Base-by-base conservation (phyloP, 2,329 filamentous ascomycete species). In the Alternaria tenuissima region DNA sequence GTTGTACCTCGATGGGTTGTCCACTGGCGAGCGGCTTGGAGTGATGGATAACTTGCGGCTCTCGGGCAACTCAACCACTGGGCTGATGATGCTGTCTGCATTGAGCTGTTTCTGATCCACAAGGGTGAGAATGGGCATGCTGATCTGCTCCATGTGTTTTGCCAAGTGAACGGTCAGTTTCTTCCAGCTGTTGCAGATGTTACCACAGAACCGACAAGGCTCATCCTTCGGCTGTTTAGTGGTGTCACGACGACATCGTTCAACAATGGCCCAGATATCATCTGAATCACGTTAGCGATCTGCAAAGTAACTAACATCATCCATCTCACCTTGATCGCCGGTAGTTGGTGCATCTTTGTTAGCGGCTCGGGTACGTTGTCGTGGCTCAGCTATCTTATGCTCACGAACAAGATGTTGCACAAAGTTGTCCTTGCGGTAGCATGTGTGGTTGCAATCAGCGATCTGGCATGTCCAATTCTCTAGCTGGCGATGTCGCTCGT, bases 141-240 rank as follows among this genome's bases (percentile, higher is more conserved):
- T 92, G 73, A 97, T 91, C 66, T 93, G 89, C 78, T 97, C 93
- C 93, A 97, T 95, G 76, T 97, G 94, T 78, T 94, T 94, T 51
- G 93, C 93, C 75, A 97, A 80, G 79, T 97, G 94, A n/a, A 95
- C 92, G 0, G 92, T 96, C 61, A 97, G 82, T 80, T 96, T 96
- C 84, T 96, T 97, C 93, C 93, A 97, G 39, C 88, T 92, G 34
- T 86, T 88, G 77, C 93, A 94, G 12, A 86, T 83, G 77, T 90
- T 93, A 61, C 90, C 90, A 73, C 94, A 97, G 81, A 97, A 97
- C 42, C 91, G 88, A 77, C 94, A 97, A 16, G 91, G 87, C 79
- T 97, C 93, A 11, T 93, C 87, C 54, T 87, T 86, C 4, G 91
- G 90, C 61, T 81, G 85, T 66, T 82, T 87, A 2, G 69, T 71